These are phyloP conservation scores for Calcarisporium arbuscula DNA, from an alignment of 2,329 filamentous ascomycete species.

Conservation along the genomic window DNA sequence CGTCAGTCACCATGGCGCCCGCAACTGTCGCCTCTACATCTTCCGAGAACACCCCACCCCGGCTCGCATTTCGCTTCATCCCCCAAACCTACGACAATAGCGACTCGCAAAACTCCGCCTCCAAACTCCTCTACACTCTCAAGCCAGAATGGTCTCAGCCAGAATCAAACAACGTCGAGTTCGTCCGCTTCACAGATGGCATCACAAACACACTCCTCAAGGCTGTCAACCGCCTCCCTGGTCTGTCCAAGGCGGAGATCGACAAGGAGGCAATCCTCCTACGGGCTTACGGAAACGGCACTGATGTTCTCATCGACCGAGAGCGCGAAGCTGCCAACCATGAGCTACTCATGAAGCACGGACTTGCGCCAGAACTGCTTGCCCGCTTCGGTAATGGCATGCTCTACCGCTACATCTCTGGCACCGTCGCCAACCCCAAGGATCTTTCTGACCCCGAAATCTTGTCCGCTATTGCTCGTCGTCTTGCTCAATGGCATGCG, in stretches of 20 bases:
- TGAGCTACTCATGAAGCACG: constrained; percentile 75
- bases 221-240: constrained; percentile 60
- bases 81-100: constrained; percentile 71
- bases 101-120: constrained; percentile 72
- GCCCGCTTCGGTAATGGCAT: constrained; percentile 95
- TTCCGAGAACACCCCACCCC: constrained; percentile 28
- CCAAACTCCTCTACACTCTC: constrained; percentile 70
- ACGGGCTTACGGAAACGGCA: constrained; percentile 89
- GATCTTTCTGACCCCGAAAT: constrained; percentile 72
- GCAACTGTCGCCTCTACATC: constrained; percentile 21
- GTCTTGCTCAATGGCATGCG: constrained; percentile 91
- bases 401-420: constrained; percentile 85
- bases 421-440: constrained; percentile 69
- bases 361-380: constrained; percentile 78
- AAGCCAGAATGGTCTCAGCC: constrained; percentile 75
- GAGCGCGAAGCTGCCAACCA: constrained; percentile 77
- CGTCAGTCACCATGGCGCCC: constrained; percentile 27
- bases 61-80: constrained; percentile 55
- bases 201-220: constrained; percentile 94
- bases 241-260: constrained; percentile 63
- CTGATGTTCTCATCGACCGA: constrained; percentile 91
- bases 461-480: constrained; percentile 75
- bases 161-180: constrained; percentile 69
- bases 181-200: constrained; percentile 90
- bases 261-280: constrained; percentile 83